Evolutionary conservation across 1,284 basidiomycete genomes (phyloP), one percentile per base, ranked within the genome.

Genomic region (Ceratobasidium sp.): DNA sequence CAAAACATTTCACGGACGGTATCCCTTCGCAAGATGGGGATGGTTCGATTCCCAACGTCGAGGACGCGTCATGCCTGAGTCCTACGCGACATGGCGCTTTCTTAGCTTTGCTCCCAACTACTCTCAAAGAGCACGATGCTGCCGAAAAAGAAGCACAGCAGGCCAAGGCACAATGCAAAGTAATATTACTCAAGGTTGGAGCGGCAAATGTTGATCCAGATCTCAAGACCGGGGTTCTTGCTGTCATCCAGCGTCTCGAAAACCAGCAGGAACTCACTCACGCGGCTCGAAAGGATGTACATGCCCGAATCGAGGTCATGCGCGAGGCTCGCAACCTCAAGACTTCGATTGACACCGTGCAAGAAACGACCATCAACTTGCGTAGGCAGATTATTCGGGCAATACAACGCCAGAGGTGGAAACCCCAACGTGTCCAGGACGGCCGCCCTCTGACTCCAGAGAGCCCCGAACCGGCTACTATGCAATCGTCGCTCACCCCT

Each of bases 31-130:
- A 82, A 8, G 87, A 87, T 72, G 89, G 87, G 12, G 90, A 92
- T 77, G 90, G 90, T 1, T 84, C 85, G 10, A 87, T 90, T 71
- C 91, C 89, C 3, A 83, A 90, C 77, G 82, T 93, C 70, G 82
- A 81, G 55, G 83, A 85, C 0, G 84, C 84, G 72, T 78, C 78
- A n/a, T 92, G 90, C 78, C 81, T 93, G 46, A 85, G 89, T 46
- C 84, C 85, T 10, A 83, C 84, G 1, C 81, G 81, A 3, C 91
- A 92, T 79, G 84, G 87, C 2, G 84, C 87, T 10, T 94, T 89
- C 78, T 82, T 93, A 16, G 89, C 89, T 2, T 80, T 91, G 21
- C 81, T 92, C n/a, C 90, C 92, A 4, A 81, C 86, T 53, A 79
- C 90, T 12, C 74, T 88, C 6, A 82, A 86, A 48, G 85, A 89